Conservation (phyloP, 768 basidiomycete species). For the Rhodotorula babjevae region DNA sequence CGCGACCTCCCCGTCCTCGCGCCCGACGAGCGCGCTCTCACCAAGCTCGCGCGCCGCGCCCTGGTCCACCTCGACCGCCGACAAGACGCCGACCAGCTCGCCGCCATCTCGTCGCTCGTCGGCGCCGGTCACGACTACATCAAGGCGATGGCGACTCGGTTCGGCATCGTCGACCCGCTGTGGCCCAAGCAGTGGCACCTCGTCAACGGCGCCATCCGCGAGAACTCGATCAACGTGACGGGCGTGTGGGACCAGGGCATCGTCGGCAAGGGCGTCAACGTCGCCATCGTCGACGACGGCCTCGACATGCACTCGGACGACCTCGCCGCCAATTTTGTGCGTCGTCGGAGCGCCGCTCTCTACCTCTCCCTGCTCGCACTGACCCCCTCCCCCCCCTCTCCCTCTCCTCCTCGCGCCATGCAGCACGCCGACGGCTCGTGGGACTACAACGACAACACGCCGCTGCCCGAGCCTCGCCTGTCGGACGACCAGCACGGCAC, state of each 20-base stretch:
- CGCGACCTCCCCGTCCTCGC: conserved; percentile 41
- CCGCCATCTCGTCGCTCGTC: not conserved
- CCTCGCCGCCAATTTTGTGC: conserved; percentile 82
- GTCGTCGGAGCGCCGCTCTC: conserved; percentile 46
- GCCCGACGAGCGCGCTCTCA: not conserved
- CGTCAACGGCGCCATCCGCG: conserved; percentile 74
- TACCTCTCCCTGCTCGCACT: not conserved
- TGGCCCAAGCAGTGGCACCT: conserved; percentile 90
- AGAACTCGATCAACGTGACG: conserved; percentile 79
- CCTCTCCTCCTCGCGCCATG: not conserved
- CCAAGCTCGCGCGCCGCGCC: not conserved
- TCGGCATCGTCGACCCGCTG: conserved; percentile 73
- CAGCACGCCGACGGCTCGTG: conserved; percentile 83
- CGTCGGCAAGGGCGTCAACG: conserved; percentile 77
- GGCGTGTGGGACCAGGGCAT: conserved; percentile 85
- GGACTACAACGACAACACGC: conserved; percentile 91
- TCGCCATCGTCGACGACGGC: conserved; percentile 91
- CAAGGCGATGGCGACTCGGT: conserved; percentile 53
- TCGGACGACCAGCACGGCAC: conserved; percentile 95
- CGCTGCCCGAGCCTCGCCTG: conserved; percentile 78
- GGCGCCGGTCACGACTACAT: not conserved
- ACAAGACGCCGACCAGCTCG: not conserved
- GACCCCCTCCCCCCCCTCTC: not conserved
- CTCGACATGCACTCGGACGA: conserved; percentile 80
- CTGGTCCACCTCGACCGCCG: conserved; percentile 5